Evolutionary conservation across 78 protist genomes (phyloP), one percentile per base, ranked within the genome.

Genomic region (Isochrysis galbana): DNA sequence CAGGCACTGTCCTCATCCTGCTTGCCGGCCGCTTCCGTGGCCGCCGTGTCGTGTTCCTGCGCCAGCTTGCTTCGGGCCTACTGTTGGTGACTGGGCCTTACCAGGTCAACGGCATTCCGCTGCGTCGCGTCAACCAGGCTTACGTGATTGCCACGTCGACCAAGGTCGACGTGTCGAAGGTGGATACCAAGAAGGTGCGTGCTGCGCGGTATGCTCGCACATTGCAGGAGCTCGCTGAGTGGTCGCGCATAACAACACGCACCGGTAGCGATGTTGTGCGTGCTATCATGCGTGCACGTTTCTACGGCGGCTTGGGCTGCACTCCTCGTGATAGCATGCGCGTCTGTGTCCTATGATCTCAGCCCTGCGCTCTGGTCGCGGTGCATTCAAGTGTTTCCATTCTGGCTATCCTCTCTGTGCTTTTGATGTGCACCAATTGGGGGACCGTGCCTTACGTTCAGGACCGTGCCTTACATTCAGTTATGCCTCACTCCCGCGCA

Each of bases 91-190:
- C 98, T 47, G 99, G 99, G 51, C 99, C 99, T 72, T 98, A 92
- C 98, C 93, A 94, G 95, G n/a, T 98, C 93, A 99, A 99, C 95
- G 99, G 99, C 69, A 99, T 99, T n/a, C 99, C 99, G 48, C 96
- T 99, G 41, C 96, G 99, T 55, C 97, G 99, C 48, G 96, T 98
- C 91, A 96, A 97, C 97, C 99, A 96, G 91, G 96, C 98, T 46
- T 98, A 94, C 95, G 97, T 97, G 93, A 96, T 98, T 77, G 99
- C 99, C 92, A 99, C 99, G 94, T 96, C 98, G 91, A 98, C 99
- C 89, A 96, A 95, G 94, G 96, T 99, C 47, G 96, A 95, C 29
- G 46, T 97, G 44, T 45, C 95, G 47, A 32, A 45, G 10, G 95
- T 97, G 54, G 92, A 94, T 42, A 86, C 19, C 17, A 72, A 3